Evolutionary conservation across 768 basidiomycete genomes (phyloP), one percentile per base, ranked within the genome.

Genomic region (Nidula microcarpa): DNA sequence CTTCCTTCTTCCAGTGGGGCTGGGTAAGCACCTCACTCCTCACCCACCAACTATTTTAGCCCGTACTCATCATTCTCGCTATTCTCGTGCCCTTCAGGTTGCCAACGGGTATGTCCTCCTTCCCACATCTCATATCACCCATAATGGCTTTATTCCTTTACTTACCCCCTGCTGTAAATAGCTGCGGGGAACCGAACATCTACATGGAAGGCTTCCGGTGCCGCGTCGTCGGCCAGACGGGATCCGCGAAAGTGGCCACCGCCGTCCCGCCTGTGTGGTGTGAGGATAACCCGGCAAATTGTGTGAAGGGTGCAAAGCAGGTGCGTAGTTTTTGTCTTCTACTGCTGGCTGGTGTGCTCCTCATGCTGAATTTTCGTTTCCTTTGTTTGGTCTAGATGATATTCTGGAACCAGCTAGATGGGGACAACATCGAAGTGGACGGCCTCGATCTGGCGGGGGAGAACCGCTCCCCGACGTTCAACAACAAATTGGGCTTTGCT

Each of bases 361-460:
- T 30, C 23, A 30, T 30, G 4, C 23, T 30, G 23, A 30, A 8
- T 16, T 33, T 50, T 14, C 5, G 13, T 17, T 41, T 51, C 17
- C 32, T 44, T 8, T 50, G 33, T 6, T 8, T 32, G 14, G 41
- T 32, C 13, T 39, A 60, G 59, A 65, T 67, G 54, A 51, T 67
- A 16, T 60, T 56, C 51, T 66, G 60, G 60, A 60, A 64, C 46
- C 66, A 67, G 49, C 39, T 55, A 5, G 64, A 65, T 35, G 66
- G 63, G 13, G 66, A 68, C 36, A 68, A 68, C 43, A 61, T 68
- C 43, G 48, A 56, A n/a, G 52, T 66, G 16, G 61, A 56, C 35
- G 65, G 63, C 32, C 63, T 57, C 6, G 71, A 78, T 50, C 58
- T 73, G 7, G 69, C 74, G 33, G 75, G 76, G 41, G 68, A 68